phyloP scores from a whole-genome alignment of 176 grass and related monocot species.

The Musa acuminata region DNA sequence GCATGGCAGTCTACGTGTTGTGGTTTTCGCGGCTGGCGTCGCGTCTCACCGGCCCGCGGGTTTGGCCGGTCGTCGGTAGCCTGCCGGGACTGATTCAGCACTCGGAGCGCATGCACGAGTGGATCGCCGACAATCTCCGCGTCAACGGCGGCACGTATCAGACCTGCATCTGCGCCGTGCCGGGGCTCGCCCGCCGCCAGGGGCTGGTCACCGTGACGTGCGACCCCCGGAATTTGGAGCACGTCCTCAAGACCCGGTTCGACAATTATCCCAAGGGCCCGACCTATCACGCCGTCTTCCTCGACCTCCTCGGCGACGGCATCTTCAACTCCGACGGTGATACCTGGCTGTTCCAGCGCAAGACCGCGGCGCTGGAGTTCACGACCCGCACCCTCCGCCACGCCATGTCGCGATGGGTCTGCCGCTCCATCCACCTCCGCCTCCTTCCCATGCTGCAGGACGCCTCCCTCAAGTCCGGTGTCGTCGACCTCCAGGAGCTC shows the following conservation, averaged over 20 bases:
- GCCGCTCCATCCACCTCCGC: conserved; percentile 63
- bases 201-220: conserved; percentile 74
- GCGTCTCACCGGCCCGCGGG: conserved; percentile 44
- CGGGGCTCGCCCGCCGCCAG: conserved; percentile 45
- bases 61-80: conserved; percentile 73
- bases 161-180: conserved; percentile 81
- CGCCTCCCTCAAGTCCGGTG: neutral
- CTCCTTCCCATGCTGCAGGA: conserved; percentile 62
- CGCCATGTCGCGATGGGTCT: conserved; percentile 89
- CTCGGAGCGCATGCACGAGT: conserved; percentile 81
- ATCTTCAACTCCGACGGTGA: conserved; percentile 99
- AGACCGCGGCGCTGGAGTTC: conserved; percentile 93
- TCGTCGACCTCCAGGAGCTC: conserved; percentile 80
- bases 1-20: conserved; percentile 36
- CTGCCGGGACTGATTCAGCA: conserved; percentile 65
- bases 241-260: conserved; percentile 77
- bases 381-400: conserved; percentile 76
- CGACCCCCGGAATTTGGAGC: conserved; percentile 80
- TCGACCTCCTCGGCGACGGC: conserved; percentile 77
- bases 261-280: conserved; percentile 98
- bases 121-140: conserved; percentile 70
- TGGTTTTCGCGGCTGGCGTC: conserved; percentile 67
- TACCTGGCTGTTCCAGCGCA: conserved; percentile 78
- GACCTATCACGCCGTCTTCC: conserved; percentile 82
- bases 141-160: conserved; percentile 57